Evolutionary conservation across 306 rosid species (phyloP).

Genomic region (Fagus crenata): DNA sequence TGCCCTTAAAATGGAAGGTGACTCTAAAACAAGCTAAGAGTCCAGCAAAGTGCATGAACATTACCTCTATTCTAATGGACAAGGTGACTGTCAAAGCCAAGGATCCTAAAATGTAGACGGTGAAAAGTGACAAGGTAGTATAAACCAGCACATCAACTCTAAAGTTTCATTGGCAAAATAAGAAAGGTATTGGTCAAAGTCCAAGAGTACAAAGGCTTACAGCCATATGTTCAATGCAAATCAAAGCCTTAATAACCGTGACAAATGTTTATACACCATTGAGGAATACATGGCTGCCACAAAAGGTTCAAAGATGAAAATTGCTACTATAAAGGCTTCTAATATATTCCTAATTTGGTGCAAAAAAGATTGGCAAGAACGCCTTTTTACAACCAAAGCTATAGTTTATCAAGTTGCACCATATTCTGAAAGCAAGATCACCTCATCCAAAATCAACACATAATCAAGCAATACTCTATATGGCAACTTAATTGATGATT

Average conservation of each 20-base stretch:
- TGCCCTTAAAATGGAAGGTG: not conserved
- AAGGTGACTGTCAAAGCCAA: not conserved
- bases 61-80: not conserved
- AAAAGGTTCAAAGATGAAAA: constrained; percentile 1
- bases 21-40: not conserved
- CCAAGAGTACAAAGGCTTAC: not conserved
- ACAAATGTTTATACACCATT: constrained; percentile 2
- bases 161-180: not conserved
- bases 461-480: not conserved
- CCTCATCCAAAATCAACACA: no score
- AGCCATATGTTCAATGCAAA: not conserved
- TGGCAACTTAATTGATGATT: not conserved
- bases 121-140: not conserved
- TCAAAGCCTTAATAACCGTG: not conserved
- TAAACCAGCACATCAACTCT: not conserved
- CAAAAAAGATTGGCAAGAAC: not conserved
- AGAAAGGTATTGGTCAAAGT: no score
- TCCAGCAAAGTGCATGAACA: not conserved
- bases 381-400: not conserved
- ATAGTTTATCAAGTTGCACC: no score
- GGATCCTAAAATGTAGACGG: not conserved
- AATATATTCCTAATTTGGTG: not conserved
- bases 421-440: no score
- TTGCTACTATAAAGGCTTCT: not conserved
- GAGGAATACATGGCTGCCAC: constrained; percentile 4